Evolutionary conservation across 164 flowering plant species (phyloP).

Genomic region (Hamamelis virginiana): DNA sequence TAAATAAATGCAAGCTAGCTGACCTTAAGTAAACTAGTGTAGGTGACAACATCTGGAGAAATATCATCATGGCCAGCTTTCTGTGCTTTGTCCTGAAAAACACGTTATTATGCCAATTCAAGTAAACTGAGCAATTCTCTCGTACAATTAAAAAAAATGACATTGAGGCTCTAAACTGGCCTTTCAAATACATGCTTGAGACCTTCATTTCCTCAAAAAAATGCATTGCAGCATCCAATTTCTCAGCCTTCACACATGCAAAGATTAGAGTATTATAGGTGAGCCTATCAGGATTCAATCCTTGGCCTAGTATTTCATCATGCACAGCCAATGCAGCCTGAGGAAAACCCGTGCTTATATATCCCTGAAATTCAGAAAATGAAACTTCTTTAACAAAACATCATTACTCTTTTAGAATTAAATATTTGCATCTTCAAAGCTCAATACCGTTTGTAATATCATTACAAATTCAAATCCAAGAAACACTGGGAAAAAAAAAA

Average conservation of each 20-base stretch:
- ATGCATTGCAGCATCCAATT: constrained; percentile 53
- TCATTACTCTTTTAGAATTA: too few relatives aligned
- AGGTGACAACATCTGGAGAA: constrained; percentile 64
- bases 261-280: constrained; percentile 61
- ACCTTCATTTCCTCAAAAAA: constrained; percentile 76
- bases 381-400: not conserved
- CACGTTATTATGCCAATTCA: constrained; percentile 9
- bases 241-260: constrained; percentile 55
- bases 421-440: not conserved
- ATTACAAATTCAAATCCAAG: not conserved
- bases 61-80: constrained; percentile 23
- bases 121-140: constrained; percentile 6
- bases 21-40: constrained; percentile 69
- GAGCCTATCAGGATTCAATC: constrained; percentile 59
- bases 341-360: constrained; percentile 49
- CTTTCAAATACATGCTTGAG: constrained; percentile 40
- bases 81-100: constrained; percentile 53
- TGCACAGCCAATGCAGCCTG: constrained; percentile 44
- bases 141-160: constrained; percentile 3
- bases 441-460: not conserved
- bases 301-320: constrained; percentile 50
- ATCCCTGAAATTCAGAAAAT: constrained; percentile 47
- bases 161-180: constrained; percentile 49
- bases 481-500: not conserved
- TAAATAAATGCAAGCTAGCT: constrained; percentile 3